Conservation (phyloP, 2,329 filamentous ascomycete species). For the Epichloe typhina region DNA sequence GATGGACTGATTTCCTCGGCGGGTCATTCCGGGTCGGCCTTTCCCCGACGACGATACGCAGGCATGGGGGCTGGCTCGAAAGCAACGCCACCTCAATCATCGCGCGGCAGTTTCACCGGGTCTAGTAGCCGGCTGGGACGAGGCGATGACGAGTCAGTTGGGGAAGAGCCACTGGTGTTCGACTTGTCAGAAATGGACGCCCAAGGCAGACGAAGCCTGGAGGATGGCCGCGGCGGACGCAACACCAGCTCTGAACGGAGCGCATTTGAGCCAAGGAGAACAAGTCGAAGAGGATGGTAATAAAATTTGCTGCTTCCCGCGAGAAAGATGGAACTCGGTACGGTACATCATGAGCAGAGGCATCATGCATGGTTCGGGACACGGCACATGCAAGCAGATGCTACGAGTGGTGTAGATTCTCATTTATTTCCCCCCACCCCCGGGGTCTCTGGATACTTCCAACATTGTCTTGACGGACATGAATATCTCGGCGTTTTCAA, state of each 20-base stretch:
- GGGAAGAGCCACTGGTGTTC: slow-evolving; percentile 60
- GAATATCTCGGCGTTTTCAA: not conserved
- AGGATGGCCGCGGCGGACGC: slow-evolving; percentile 33
- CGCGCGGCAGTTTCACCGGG: slow-evolving; percentile 32
- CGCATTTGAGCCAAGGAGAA: slow-evolving; percentile 26
- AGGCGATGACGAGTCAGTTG: slow-evolving; percentile 36
- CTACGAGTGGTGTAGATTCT: not conserved
- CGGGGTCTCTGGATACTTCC: not conserved
- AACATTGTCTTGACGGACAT: not conserved
- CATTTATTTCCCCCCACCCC: not conserved
- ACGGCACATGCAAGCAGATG: not conserved
- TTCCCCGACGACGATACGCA: slow-evolving; percentile 32
- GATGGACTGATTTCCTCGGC: slow-evolving; percentile 27
- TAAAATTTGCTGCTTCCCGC: not conserved
- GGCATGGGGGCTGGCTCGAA: slow-evolving; percentile 23
- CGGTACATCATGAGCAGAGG: slow-evolving; percentile 2
- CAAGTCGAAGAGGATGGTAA: slow-evolving; percentile 25
- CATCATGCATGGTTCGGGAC: not conserved
- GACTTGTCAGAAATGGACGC: slow-evolving; percentile 59
- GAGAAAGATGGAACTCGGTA: not conserved
- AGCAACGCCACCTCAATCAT: slow-evolving; percentile 31
- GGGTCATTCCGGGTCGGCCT: slow-evolving; percentile 30
- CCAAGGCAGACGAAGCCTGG: slow-evolving; percentile 43
- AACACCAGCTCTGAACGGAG: slow-evolving; percentile 27
- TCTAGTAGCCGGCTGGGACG: slow-evolving; percentile 25